Evolutionary conservation across 202 grass and related monocot species (phyloP).

Genomic region (Musa balbisiana): DNA sequence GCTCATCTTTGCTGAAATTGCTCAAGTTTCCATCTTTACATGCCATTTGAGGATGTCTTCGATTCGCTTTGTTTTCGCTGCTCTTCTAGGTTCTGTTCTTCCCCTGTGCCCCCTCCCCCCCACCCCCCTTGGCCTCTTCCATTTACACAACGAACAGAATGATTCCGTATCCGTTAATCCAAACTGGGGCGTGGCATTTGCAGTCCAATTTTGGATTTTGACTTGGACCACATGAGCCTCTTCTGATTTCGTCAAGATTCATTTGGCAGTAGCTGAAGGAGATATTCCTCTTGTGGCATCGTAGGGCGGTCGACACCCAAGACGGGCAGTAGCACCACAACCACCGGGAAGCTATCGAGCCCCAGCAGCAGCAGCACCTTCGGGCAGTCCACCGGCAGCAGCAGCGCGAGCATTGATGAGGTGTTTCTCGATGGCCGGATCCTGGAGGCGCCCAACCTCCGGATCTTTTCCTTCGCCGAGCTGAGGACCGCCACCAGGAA

Average conservation of each 20-base stretch:
- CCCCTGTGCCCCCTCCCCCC: no score
- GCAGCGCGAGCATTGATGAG: background rate
- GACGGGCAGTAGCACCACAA: background rate
- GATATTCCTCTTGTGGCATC: background rate
- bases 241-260: background rate
- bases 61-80: no score
- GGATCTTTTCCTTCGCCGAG: constrained; percentile 5
- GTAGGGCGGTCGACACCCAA: constrained; percentile 1
- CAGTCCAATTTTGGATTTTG: no score
- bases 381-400: background rate
- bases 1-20: no score
- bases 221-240: no score
- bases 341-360: background rate
- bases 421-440: background rate
- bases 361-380: background rate
- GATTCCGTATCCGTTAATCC: no score
- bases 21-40: no score
- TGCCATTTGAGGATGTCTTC: no score
- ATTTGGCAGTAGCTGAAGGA: background rate
- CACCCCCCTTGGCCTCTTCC: no score
- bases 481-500: constrained; percentile 11
- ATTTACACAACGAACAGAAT: no score
- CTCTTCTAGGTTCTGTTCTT: no score
- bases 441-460: constrained; percentile 15
- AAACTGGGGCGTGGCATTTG: no score